Conservation (phyloP, 1,139 yeast genomes). For the Kodamaea fungicola region DNA sequence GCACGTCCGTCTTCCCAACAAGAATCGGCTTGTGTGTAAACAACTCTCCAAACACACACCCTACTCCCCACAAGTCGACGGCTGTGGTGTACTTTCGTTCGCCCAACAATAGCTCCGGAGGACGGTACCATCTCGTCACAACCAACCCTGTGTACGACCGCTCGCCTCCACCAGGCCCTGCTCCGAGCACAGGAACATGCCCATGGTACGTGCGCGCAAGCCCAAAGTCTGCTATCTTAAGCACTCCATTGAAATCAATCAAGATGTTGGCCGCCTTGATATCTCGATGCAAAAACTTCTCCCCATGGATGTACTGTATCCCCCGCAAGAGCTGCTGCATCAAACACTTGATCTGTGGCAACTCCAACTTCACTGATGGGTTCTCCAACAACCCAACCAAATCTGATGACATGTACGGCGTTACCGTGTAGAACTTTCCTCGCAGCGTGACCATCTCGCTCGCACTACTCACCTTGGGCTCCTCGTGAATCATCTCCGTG, state of each 20-base stretch:
- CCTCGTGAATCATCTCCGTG: conserved; percentile 77
- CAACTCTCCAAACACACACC: conserved; percentile 93
- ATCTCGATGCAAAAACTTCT: conserved; percentile 78
- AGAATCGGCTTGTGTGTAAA: conserved; percentile 79
- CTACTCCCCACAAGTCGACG: conserved; percentile 95
- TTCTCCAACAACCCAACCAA: conserved; percentile 89
- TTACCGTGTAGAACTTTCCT: conserved; percentile 75
- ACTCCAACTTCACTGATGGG: conserved; percentile 59
- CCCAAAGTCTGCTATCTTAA: conserved; percentile 91
- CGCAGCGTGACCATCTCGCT: conserved; percentile 36
- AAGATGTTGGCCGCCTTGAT: conserved; percentile 92
- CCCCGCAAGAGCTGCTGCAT: conserved; percentile 79
- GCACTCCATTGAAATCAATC: conserved; percentile 68
- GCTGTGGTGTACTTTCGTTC: conserved; percentile 88
- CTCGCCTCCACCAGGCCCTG: conserved; percentile 72
- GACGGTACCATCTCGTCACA: conserved; percentile 96
- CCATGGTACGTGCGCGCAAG: conserved; percentile 79
- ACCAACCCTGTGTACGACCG: conserved; percentile 83
- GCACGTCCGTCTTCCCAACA: conserved; percentile 84
- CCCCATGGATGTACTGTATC: conserved; percentile 74
- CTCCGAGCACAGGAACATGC: conserved; percentile 51
- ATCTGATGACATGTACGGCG: conserved; percentile 93
- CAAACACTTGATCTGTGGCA: conserved; percentile 78
- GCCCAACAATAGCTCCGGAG: conserved; percentile 88
- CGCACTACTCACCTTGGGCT: conserved; percentile 37